These are phyloP conservation scores for Zarea fungicola DNA, from an alignment of 2,329 filamentous ascomycete genomes.

Conservation along the genomic window DNA sequence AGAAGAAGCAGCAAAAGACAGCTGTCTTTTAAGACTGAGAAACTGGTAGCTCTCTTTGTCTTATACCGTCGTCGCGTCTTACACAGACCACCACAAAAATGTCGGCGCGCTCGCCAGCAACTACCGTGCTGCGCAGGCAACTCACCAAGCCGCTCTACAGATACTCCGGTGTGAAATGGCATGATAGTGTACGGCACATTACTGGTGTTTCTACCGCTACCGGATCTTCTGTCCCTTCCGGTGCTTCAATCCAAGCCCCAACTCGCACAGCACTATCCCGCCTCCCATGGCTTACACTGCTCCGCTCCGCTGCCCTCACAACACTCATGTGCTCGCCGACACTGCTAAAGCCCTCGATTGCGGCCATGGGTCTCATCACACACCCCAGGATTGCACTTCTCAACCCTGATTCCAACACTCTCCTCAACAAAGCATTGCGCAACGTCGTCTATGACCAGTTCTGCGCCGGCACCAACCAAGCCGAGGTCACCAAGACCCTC, in stretches of 20 bases:
- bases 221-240: constrained; percentile 1
- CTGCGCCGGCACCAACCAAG: constrained; percentile 46
- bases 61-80: constrained; percentile 3
- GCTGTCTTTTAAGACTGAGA: not conserved
- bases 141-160: constrained; percentile 9
- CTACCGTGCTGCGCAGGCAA: constrained; percentile 6
- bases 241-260: constrained; percentile 3
- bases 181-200: constrained; percentile 11
- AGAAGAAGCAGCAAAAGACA: not conserved
- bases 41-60: not conserved
- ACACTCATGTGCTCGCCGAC: constrained; percentile 23
- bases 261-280: constrained; percentile 14
- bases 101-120: constrained; percentile 8
- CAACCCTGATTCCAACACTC: constrained; percentile 37
- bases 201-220: constrained; percentile 9
- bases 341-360: constrained; percentile 22
- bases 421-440: constrained; percentile 38
- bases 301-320: constrained; percentile 23
- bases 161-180: constrained; percentile 8
- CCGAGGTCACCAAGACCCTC: constrained; percentile 41
- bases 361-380: constrained; percentile 20
- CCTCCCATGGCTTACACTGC: constrained; percentile 19
- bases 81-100: constrained; percentile 2
- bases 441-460: constrained; percentile 50
- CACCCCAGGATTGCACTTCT: constrained; percentile 32